These are phyloP conservation scores for Penicillium malachiteum DNA, from an alignment of 495 filamentous ascomycete genomes.

Conservation along the genomic window DNA sequence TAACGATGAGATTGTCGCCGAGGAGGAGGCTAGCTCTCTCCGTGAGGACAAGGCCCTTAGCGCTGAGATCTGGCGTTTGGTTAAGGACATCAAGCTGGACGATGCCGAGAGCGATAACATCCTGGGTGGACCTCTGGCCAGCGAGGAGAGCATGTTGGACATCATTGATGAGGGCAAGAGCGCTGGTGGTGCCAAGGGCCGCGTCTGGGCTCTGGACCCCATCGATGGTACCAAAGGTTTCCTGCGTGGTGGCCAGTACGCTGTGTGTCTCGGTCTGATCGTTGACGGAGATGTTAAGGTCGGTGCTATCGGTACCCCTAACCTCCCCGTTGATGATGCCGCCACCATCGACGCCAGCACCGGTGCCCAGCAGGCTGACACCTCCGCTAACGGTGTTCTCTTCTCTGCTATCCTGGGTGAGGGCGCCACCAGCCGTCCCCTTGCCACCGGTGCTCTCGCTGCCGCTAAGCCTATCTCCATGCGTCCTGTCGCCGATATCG, in stretches of 20 bases:
- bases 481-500: constrained; percentile 70
- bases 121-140: constrained; percentile 70
- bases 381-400: constrained; percentile 71
- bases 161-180: constrained; percentile 83
- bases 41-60: constrained; percentile 64
- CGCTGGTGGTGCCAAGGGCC: constrained; percentile 71
- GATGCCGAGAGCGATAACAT: constrained; percentile 62
- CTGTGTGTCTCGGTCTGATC: constrained; percentile 87
- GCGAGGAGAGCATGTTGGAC: constrained; percentile 74
- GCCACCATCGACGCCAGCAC: constrained; percentile 64
- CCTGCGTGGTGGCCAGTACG: constrained; percentile 95
- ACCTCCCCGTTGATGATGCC: constrained; percentile 80
- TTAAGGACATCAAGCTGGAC: constrained; percentile 67
- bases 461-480: constrained; percentile 68
- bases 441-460: constrained; percentile 58
- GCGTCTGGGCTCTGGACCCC: constrained; percentile 96
- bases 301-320: constrained; percentile 91
- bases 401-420: constrained; percentile 75
- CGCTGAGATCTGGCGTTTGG: constrained; percentile 78
- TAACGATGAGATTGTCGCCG: constrained; percentile 84
- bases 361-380: constrained; percentile 65
- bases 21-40: constrained; percentile 84
- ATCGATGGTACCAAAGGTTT: constrained; percentile 99
- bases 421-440: constrained; percentile 74
- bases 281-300: constrained; percentile 94